These are phyloP conservation scores for Brettanomyces sp. DNA, from an alignment of 805 yeast genomes.

Conservation along the genomic window DNA sequence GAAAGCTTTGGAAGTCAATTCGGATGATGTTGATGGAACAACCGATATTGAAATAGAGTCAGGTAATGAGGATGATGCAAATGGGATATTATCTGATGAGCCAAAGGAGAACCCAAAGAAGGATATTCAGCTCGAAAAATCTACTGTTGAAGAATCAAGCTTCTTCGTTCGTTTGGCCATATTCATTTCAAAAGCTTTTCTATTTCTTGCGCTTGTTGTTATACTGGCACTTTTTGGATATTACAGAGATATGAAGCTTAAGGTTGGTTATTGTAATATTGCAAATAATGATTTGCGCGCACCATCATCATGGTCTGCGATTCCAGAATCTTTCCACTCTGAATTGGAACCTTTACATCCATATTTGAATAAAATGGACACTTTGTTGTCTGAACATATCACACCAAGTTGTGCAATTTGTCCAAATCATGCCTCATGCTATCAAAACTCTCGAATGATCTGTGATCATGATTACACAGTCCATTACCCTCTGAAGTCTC, in stretches of 20 bases:
- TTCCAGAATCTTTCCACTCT: neutral
- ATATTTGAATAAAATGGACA: slow-evolving; percentile 30
- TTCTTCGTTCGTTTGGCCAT: neutral
- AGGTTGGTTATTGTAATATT: slow-evolving; percentile 69
- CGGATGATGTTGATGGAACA: slow-evolving; percentile 2
- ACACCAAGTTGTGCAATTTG: slow-evolving; percentile 67
- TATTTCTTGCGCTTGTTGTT: neutral
- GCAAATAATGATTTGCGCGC: slow-evolving; percentile 31
- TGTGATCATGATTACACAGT: slow-evolving; percentile 64
- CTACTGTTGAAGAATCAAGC: too few species aligned
- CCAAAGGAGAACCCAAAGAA: slow-evolving; percentile 4
- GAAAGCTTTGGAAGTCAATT: slow-evolving; percentile 5
- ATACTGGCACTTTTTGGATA: neutral
- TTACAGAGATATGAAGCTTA: slow-evolving; percentile 44
- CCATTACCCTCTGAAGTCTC: slow-evolving; percentile 41
- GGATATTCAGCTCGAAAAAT: slow-evolving; percentile 1
- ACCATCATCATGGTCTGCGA: slow-evolving; percentile 3
- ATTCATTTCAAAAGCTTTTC: neutral
- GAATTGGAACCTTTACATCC: slow-evolving; percentile 7
- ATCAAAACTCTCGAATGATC: slow-evolving; percentile 43
- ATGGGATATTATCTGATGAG: neutral
- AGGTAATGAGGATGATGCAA: slow-evolving; percentile 8
- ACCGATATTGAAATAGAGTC: slow-evolving; percentile 5
- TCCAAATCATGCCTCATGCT: slow-evolving; percentile 76
- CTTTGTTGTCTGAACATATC: slow-evolving; percentile 31